A percentile compares a stretch with the other conserved stretches of the same genome.
Evolutionary conservation across 1,139 yeast species (phyloP).

Genomic region (Hyphopichia khmerensis): DNA sequence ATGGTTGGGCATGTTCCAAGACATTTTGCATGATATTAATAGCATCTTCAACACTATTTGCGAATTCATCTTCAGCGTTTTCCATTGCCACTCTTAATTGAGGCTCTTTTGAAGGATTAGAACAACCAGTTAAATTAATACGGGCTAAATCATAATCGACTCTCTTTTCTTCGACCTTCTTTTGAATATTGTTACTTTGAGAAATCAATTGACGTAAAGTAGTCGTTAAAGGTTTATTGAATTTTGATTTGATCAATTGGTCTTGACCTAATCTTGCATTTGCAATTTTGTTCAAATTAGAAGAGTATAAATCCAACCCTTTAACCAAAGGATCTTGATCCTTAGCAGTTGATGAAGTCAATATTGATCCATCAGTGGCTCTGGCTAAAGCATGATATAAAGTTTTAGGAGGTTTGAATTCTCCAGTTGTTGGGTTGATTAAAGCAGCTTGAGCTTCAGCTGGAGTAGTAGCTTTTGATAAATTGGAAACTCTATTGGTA

Average conservation of each 20-base stretch:
- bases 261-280: conserved; percentile 86
- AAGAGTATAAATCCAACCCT: conserved; percentile 45
- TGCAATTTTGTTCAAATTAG: conserved; percentile 62
- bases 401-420: conserved; percentile 72
- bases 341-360: conserved; percentile 50
- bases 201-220: conserved; percentile 64
- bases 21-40: conserved; percentile 82
- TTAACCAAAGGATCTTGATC: conserved; percentile 43
- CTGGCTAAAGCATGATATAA: conserved; percentile 81
- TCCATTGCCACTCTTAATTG: conserved; percentile 77
- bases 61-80: conserved; percentile 86
- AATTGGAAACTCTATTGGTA: conserved; percentile 62
- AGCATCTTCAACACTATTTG: conserved; percentile 88
- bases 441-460: conserved; percentile 82
- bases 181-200: conserved; percentile 70
- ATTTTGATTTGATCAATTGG: conserved; percentile 64
- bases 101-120: conserved; percentile 74
- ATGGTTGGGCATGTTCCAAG: conserved; percentile 69
- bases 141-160: conserved; percentile 80
- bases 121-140: conserved; percentile 58
- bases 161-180: conserved; percentile 76
- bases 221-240: conserved; percentile 66
- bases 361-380: conserved; percentile 60
- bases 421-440: conserved; percentile 52
- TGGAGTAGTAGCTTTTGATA: conserved; percentile 75